Base-by-base conservation (phyloP, 352 stramenopile genomes). In the Thalassiosira mediterranea region DNA sequence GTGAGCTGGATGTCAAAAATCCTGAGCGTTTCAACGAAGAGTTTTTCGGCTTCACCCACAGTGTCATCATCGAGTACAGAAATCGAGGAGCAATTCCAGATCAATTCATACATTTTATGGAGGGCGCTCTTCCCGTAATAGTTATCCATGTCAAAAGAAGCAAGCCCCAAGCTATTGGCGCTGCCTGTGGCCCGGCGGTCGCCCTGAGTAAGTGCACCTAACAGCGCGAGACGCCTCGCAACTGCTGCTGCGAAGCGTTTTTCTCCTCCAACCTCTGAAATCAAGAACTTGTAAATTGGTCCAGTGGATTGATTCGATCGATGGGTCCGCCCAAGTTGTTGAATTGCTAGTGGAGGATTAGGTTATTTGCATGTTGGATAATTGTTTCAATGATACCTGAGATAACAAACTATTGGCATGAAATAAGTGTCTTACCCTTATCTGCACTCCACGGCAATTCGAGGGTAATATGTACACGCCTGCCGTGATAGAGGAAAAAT, bases 131-230 rank as follows among this genome's bases (percentile, higher is more conserved):
- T 53, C 10, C 76, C 76, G 57, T 75, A 81, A 10, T 46, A 61
- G 53, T 74, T 74, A 52, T 81, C 76, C 28, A 84, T 68, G 48
- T 84, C 76, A 57, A 84, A 84, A 8, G 40, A 52, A 29, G 58
- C 64, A 34, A 84, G 57, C 11, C 76, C 76, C 28, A 84, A 58
- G 26, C 19, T 37, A 38, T 74, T 77, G 29, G 70, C 54, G 5
- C 23, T 46, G 3, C 70, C 76, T 37, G 84, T 87, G 1, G 91
- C 90, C 15, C 89, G 59, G 8, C 91, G 67, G 47, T 95, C 91
- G 44, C 91, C 91, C 61, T 94, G 89, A 0, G 91, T 95, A 13
- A 95, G 77, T 25, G 91, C 91, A 2, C 91, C 91, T 7, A 95
- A 75, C 26, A 78, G 84, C 13, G 77, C 77, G 13, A 95, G 79